Evolutionary conservation across 768 basidiomycete genomes (phyloP).

Genomic region (Tulasnella sp.): DNA sequence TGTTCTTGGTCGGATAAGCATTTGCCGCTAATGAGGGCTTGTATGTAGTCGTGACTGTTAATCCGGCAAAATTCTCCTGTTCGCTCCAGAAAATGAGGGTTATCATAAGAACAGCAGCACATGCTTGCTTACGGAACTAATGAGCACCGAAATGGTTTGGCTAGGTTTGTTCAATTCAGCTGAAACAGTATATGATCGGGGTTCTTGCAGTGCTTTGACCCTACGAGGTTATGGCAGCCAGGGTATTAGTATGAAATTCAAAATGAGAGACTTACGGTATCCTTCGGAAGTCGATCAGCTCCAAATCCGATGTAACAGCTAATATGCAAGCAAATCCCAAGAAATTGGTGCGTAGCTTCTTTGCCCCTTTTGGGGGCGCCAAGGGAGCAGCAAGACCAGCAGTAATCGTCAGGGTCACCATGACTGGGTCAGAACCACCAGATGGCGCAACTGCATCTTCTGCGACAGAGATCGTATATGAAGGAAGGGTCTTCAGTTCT

Average conservation of each 20-base stretch:
- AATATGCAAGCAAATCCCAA: constrained; percentile 58
- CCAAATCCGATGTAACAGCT: constrained; percentile 59
- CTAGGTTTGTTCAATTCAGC: constrained; percentile 60
- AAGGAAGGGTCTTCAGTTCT: constrained; percentile 49
- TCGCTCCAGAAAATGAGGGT: constrained; percentile 11
- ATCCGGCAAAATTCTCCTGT: constrained; percentile 66
- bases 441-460: constrained; percentile 34
- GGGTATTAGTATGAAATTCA: neutral
- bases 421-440: constrained; percentile 41
- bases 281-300: constrained; percentile 66
- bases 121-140: constrained; percentile 42
- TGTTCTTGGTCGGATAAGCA: constrained; percentile 55
- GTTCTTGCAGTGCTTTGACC: constrained; percentile 47
- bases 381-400: constrained; percentile 35
- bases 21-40: constrained; percentile 42
- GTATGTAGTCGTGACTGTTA: constrained; percentile 39
- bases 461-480: constrained; percentile 41
- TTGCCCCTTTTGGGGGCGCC: constrained; percentile 32
- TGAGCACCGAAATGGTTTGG: constrained; percentile 46
- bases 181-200: constrained; percentile 46
- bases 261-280: constrained; percentile 43
- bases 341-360: constrained; percentile 32
- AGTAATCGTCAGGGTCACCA: constrained; percentile 42
- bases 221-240: constrained; percentile 29
- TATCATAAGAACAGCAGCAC: constrained; percentile 15